Evolutionary conservation across 345 rosid species (phyloP), one percentile per base, ranked within the genome.

Genomic region (Salix exigua): DNA sequence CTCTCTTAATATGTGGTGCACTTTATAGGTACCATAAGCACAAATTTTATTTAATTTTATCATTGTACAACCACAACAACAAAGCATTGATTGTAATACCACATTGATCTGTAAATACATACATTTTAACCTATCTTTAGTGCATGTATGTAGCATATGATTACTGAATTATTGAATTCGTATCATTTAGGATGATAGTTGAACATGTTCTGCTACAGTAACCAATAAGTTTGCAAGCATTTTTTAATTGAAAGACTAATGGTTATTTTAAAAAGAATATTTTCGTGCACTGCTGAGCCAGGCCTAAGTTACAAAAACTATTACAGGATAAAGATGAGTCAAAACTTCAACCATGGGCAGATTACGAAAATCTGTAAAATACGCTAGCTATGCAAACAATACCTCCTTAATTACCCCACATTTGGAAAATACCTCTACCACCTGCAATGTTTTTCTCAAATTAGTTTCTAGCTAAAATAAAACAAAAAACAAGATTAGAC

Each of bases 361-460:
- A 72, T 30, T 37, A 33, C 64, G 23, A 23, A 68, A 37, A 53
- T 18, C 37, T 25, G 33, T 26, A 40, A 62, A 40, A 42, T 5
- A 33, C 1, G 37, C 37, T 33, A 33, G 37, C 37, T 33, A 33
- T 66, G 30, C 44, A 70, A 67, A 74, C 42, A 26, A 46, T 87
- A 94, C 99, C 97, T 94, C 99, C 80, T 94, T 96, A 75, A 96
- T 91, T 83, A 94, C 88, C 75, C 99, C 98, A 73, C 99, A 96
- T 87, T 96, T 96, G 80, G 97, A 90, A 78, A 96, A 96, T 76
- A 88, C 94, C 88, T 90, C 97, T 72, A 82, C 93, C 77, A 96
- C 84, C 98, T 96, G 94, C 83, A 63, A 76, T 37, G 71, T 6
- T 77, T 67, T 77, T 70, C 70, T 75, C 19, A 26, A 76, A 77